Evolutionary conservation across 345 rosid species (phyloP).

Genomic region (Rhizophora apiculata): DNA sequence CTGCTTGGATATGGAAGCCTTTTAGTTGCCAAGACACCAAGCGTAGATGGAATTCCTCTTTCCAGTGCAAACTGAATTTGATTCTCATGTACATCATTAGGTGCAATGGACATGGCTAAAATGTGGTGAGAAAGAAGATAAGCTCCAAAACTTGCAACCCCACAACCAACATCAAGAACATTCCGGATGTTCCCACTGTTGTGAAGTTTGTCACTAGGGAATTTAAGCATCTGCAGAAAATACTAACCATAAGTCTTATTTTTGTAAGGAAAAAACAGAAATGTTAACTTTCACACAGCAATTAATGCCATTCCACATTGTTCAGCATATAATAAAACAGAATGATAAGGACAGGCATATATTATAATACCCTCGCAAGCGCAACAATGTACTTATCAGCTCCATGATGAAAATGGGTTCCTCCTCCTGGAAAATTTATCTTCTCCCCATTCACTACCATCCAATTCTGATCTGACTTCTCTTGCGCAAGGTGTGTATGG

Average conservation of each 20-base stretch:
- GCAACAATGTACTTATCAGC: constrained; percentile 92
- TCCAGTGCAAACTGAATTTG: constrained; percentile 97
- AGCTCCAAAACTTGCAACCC: constrained; percentile 99
- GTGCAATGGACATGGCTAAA: constrained; percentile 92
- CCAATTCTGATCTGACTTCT: constrained; percentile 99
- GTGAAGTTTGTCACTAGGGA: constrained; percentile 80
- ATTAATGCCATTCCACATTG: not conserved
- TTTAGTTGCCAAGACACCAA: constrained; percentile 94
- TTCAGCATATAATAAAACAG: constrained; percentile 10
- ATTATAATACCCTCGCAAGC: constrained; percentile 63
- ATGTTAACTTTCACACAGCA: not conserved
- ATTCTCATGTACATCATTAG: constrained; percentile 96
- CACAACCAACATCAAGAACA: constrained; percentile 97
- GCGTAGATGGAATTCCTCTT: constrained; percentile 90
- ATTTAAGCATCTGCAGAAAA: constrained; percentile 82
- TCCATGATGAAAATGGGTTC: constrained; percentile 93
- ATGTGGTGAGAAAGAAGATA: constrained; percentile 82
- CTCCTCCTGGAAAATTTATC: constrained; percentile 97
- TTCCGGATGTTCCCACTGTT: constrained; percentile 75
- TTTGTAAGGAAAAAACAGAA: not conserved
- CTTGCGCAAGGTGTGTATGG: constrained; percentile 89
- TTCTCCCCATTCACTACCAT: constrained; percentile 93
- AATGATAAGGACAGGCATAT: not conserved
- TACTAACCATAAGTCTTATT: not conserved
- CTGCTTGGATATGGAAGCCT: constrained; percentile 96